A percentile compares a stretch with the other conserved stretches of the same genome.
These are phyloP conservation scores for Cladosporium velox DNA, from an alignment of 2,329 filamentous ascomycete genomes.

Conservation along the genomic window DNA sequence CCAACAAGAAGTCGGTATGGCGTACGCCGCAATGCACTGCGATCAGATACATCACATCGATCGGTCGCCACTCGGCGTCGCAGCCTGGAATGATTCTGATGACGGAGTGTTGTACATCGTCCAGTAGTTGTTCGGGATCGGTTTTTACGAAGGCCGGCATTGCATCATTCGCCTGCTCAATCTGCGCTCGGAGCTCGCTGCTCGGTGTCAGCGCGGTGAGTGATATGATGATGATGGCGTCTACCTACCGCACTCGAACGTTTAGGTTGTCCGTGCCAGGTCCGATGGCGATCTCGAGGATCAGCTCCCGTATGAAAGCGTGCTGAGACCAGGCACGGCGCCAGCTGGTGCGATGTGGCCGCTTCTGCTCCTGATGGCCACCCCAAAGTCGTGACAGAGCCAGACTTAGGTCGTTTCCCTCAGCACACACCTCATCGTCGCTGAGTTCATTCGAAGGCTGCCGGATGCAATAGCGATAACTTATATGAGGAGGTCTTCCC, in stretches of 20 bases:
- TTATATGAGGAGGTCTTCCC: not conserved
- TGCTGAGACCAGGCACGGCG: not conserved
- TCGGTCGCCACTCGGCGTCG: not conserved
- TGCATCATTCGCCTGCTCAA: not conserved
- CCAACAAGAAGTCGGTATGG: not conserved
- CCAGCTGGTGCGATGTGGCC: not conserved
- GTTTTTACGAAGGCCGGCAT: not conserved
- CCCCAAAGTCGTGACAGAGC: not conserved
- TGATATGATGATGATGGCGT: not conserved
- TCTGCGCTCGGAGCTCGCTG: not conserved
- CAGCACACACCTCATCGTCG: not conserved
- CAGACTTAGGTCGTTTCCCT: not conserved
- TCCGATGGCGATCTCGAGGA: not conserved
- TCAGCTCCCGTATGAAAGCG: not conserved
- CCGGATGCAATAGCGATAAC: not conserved
- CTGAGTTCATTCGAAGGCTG: not conserved
- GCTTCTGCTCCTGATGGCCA: not conserved
- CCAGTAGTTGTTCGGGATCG: not conserved
- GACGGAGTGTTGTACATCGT: not conserved
- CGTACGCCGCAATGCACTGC: not conserved
- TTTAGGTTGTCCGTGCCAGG: not conserved
- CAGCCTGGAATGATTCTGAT: not conserved
- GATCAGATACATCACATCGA: not conserved
- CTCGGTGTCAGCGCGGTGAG: not conserved
- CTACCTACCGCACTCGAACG: not conserved